Evolutionary conservation across 805 yeast species (phyloP).

Genomic region (Deakozyma indianensis): DNA sequence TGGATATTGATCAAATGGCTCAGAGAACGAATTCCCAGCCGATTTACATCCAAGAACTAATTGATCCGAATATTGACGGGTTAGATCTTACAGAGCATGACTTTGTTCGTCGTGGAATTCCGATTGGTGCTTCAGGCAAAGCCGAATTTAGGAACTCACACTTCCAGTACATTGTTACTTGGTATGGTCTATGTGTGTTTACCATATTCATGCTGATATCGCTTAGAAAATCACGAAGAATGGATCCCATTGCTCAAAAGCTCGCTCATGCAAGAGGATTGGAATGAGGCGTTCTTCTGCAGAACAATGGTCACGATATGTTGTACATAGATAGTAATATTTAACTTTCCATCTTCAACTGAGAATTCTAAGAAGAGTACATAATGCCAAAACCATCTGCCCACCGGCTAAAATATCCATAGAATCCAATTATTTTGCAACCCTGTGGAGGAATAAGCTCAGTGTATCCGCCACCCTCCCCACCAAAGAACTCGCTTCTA

Average conservation of each 20-base stretch:
- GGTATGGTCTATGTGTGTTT: conserved; percentile 79
- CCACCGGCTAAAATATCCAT: conserved; percentile 61
- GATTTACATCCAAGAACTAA: conserved; percentile 60
- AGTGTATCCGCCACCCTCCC: conserved; percentile 48
- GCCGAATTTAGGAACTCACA: conserved; percentile 80
- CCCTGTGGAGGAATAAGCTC: conserved; percentile 54
- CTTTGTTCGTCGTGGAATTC: conserved; percentile 71
- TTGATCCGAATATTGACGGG: conserved; percentile 29
- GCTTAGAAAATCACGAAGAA: conserved; percentile 30
- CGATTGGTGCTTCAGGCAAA: conserved; percentile 71
- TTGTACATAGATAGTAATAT: conserved; percentile 2
- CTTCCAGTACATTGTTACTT: conserved; percentile 79
- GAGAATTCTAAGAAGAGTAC: conserved; percentile 20
- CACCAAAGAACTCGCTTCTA: conserved; percentile 45
- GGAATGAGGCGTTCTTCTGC: conserved; percentile 8
- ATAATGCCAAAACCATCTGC: conserved; percentile 58
- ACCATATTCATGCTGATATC: conserved; percentile 52
- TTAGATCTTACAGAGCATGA: conserved; percentile 26
- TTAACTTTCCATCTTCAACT: neutral
- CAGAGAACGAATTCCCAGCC: conserved; percentile 51
- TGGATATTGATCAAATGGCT: conserved; percentile 76
- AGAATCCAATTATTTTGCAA: conserved; percentile 48
- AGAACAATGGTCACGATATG: too few species aligned
- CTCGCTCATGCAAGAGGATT: conserved; percentile 17
- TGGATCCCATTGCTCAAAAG: conserved; percentile 11